Conservation (phyloP, 2,329 filamentous ascomycete species). For the Zasmidium citrigriseum region DNA sequence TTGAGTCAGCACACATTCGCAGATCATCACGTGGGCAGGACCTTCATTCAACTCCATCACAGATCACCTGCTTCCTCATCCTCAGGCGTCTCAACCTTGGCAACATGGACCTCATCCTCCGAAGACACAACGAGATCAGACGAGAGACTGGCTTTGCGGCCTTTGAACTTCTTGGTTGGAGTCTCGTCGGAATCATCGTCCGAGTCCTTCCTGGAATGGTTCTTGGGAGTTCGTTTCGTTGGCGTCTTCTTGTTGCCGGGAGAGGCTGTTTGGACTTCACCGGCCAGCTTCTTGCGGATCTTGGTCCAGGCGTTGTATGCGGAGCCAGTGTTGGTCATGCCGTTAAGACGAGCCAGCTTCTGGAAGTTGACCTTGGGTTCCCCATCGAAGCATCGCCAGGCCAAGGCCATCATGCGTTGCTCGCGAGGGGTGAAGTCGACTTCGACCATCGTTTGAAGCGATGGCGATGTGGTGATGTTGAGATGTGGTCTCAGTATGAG, state of each 20-base stretch:
- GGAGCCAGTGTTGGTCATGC: slow-evolving; percentile 10
- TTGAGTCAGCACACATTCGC: not conserved
- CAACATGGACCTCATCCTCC: not conserved
- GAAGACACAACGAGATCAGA: not conserved
- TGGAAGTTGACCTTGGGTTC: slow-evolving; percentile 13
- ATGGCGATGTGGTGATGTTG: not conserved
- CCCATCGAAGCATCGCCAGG: slow-evolving; percentile 13
- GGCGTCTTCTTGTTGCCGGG: no score
- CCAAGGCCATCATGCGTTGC: slow-evolving; percentile 4
- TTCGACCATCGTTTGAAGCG: no score
- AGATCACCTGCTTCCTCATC: not conserved
- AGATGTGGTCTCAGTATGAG: not conserved
- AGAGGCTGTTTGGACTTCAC: not conserved
- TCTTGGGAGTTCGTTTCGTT: not conserved
- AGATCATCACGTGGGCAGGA: not conserved
- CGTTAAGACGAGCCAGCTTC: slow-evolving; percentile 9
- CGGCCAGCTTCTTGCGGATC: slow-evolving; percentile 7
- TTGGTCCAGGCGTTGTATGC: slow-evolving; percentile 12
- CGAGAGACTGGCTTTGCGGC: not conserved
- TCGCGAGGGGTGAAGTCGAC: slow-evolving; percentile 10
- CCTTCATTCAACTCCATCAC: not conserved
- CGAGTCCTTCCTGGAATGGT: not conserved
- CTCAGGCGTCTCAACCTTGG: not conserved
- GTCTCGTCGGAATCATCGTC: not conserved
- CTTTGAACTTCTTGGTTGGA: not conserved